Evolutionary conservation across 106 monocot genomes (phyloP).

Genomic region (Cymbidium sinense): DNA sequence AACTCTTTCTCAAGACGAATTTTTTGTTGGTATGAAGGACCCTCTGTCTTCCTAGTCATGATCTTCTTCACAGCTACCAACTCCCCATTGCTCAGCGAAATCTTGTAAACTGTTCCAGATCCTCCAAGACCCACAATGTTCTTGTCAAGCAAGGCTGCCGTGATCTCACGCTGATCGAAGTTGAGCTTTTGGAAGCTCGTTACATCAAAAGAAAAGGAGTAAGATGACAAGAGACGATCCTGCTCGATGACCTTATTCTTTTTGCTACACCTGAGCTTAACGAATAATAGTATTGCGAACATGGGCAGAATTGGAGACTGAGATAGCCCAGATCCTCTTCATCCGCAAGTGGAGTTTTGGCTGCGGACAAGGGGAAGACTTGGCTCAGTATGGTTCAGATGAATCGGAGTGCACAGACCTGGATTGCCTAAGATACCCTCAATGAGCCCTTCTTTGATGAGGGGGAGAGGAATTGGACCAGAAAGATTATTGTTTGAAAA

Average conservation of each 20-base stretch:
- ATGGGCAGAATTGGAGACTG: slow-evolving; percentile 24
- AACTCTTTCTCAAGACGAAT: slow-evolving; percentile 51
- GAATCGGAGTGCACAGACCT: slow-evolving; percentile 47
- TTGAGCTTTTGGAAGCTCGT: slow-evolving; percentile 87
- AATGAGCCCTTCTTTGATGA: slow-evolving; percentile 72
- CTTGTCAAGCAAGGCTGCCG: slow-evolving; percentile 71
- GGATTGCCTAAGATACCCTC: slow-evolving; percentile 79
- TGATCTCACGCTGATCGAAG: slow-evolving; percentile 82
- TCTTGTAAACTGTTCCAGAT: slow-evolving; percentile 88
- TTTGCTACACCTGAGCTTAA: slow-evolving; percentile 23
- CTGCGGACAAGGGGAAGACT: slow-evolving; percentile 37
- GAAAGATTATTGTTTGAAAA: slow-evolving; percentile 85
- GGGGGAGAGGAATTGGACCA: slow-evolving; percentile 64
- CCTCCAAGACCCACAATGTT: slow-evolving; percentile 92
- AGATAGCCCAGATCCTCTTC: slow-evolving; percentile 47
- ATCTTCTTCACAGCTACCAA: slow-evolving; percentile 86
- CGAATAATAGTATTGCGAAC: slow-evolving; percentile 30
- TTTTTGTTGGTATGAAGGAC: slow-evolving; percentile 8
- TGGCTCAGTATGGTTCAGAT: slow-evolving; percentile 22
- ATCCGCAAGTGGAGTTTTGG: slow-evolving; percentile 28
- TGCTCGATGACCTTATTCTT: slow-evolving; percentile 20
- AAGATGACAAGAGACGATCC: slow-evolving; percentile 36
- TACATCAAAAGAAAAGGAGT: slow-evolving; percentile 74
- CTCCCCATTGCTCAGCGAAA: slow-evolving; percentile 69
- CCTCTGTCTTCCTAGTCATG: slow-evolving; percentile 35